Base-by-base conservation (phyloP, 192 early-diverging fungal species). In the Oehlia diaphana region DNA sequence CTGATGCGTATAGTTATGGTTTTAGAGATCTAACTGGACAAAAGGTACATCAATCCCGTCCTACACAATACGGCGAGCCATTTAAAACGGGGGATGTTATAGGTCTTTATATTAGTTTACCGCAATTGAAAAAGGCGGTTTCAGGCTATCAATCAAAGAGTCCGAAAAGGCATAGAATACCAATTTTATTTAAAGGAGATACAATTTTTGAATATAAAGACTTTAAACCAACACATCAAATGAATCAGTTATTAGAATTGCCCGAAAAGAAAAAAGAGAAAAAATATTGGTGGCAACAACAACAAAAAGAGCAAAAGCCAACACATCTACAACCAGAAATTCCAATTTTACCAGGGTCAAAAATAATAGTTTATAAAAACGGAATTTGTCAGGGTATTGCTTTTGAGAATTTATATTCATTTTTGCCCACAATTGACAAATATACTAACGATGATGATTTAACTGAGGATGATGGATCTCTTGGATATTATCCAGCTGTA, bases 1-100 rank as follows among this genome's bases (percentile, higher is more conserved):
- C 89, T 79, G 91, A 92, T 77, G 88, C 81, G 10, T 92, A 92
- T 65, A 86, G 89, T 71, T 92, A 92, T 76, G 91, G 89, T 2
- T 84, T 87, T 63, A 85, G 91, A 9, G 91, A 92, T 76, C 83
- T 85, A 19, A 90, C 90, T 13, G 91, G 91, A 13, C 90, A 92
- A 65, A 89, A 85, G 44, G 80, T 92, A 6, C 87, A 86, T 73
- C 84, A 85, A 74, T 91, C 91, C 16, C 79, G 84, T 10, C 85
- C 85, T 26, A 50, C 66, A 37, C 72, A 74, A 2, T 92, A 80
- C 81, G 91, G 90, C 0, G 91, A 92, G 68, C 70, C 91, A 3
- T 92, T 91, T 78, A 70, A 82, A 58, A 84, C 87, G 0, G 90
- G 91, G 0, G 91, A 92, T 81, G 90, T 92, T 10, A 92, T 92